Percentiles rank a stretch among this genome's conserved stretches.
Conservation (phyloP, 768 basidiomycete genomes). For the Rhizopogon vesiculosus region DNA sequence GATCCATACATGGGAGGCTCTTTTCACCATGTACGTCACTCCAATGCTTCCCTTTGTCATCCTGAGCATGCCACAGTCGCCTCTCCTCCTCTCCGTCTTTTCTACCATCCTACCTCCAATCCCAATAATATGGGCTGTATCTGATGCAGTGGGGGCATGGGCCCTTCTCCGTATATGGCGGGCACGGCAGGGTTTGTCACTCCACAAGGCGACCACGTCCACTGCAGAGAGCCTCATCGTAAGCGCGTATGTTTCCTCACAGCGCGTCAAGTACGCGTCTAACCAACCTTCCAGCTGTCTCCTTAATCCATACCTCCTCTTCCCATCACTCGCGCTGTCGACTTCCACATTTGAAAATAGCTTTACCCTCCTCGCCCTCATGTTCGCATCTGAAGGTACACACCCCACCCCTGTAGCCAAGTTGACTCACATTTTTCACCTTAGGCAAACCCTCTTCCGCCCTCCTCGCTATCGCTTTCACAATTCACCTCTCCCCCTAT, state of each 20-base stretch:
- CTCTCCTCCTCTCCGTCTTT: constrained; percentile 72
- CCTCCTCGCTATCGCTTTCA: constrained; percentile 64
- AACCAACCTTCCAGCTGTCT: constrained; percentile 55
- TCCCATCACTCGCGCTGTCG: constrained; percentile 77
- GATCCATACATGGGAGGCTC: constrained; percentile 86
- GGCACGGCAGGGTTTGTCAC: constrained; percentile 61
- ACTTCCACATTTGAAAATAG: constrained; percentile 82
- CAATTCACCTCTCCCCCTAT: constrained; percentile 70
- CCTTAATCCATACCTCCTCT: constrained; percentile 83
- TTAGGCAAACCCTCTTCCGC: constrained; percentile 56
- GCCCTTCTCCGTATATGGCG: constrained; percentile 66
- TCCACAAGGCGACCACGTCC: neutral
- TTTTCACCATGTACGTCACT: constrained; percentile 71
- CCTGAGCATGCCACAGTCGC: constrained; percentile 52
- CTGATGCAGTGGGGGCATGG: constrained; percentile 66
- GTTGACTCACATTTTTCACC: neutral
- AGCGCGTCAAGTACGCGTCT: constrained; percentile 1
- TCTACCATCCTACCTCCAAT: constrained; percentile 60
- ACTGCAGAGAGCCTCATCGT: neutral
- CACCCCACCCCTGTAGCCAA: neutral
- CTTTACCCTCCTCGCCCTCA: constrained; percentile 57
- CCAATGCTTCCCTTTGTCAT: neutral
- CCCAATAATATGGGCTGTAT: constrained; percentile 64
- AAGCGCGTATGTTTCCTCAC: neutral
- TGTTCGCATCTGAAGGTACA: constrained; percentile 67